Percentiles rank a stretch among this genome's conserved stretches.
Conservation (phyloP, 2,329 filamentous ascomycete species). For the Elsinoe batatas region DNA sequence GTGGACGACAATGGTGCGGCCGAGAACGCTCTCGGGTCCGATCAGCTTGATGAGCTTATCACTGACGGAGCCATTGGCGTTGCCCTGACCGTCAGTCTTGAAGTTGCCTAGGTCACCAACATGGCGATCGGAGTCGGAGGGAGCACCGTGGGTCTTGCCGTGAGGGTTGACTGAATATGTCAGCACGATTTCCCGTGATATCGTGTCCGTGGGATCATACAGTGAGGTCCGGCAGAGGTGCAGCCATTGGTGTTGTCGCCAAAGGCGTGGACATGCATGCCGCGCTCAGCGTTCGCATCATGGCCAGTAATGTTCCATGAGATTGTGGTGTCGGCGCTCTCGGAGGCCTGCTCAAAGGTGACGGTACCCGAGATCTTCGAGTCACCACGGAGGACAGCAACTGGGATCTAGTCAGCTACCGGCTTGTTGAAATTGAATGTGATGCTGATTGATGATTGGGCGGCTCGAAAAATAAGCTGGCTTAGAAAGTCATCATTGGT, state of each 20-base stretch:
- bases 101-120: constrained; percentile 98
- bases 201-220: constrained; percentile 44
- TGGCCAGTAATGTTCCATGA: constrained; percentile 87
- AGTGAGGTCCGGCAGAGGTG: constrained; percentile 96
- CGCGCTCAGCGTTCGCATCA: constrained; percentile 91
- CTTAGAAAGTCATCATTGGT: background rate
- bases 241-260: constrained; percentile 99
- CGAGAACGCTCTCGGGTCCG: constrained; percentile 86
- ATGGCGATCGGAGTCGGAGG: constrained; percentile 72
- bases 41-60: constrained; percentile 93
- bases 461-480: background rate
- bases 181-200: background rate
- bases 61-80: constrained; percentile 66
- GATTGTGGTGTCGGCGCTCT: constrained; percentile 74
- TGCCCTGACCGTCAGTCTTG: constrained; percentile 87
- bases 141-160: constrained; percentile 85
- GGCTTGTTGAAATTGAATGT: background rate
- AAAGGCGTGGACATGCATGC: constrained; percentile 97
- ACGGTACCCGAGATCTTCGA: constrained; percentile 90
- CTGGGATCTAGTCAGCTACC: constrained; percentile 40
- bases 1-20: constrained; percentile 92
- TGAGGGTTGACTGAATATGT: constrained; percentile 73
- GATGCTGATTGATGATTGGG: background rate
- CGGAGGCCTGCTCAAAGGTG: constrained; percentile 84
- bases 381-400: constrained; percentile 96